Base-by-base conservation (phyloP, 1,139 yeast genomes). In the Pichia terricola region DNA sequence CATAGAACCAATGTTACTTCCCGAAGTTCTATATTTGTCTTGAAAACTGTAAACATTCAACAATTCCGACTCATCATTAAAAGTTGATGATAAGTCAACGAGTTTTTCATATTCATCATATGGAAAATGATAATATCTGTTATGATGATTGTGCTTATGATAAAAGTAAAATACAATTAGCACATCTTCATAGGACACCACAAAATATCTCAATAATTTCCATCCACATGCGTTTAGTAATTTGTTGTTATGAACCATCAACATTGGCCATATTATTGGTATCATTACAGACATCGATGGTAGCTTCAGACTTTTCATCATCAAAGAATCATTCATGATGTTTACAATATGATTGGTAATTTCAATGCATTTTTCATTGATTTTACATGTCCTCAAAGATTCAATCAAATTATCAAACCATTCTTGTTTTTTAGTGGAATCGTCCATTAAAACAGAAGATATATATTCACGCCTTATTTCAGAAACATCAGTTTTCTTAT, bases 191-290 rank as follows among this genome's bases (percentile, higher is more conserved):
- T 40, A 34, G 1, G 40, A n/a, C 3, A 16, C 27, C 25, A 39
- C 35, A 27, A 39, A 38, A 16, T 39, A 38, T 35, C 46, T 43
- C 9, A 49, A 40, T 25, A 49, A 40, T 35, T 39, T 40, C 28
- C 38, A 43, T 6, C 45, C 52, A 37, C 47, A 41, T 4, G 47
- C 45, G 10, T 30, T 37, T 4, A 49, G 41, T 4, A 38, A 33
- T 35, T 30, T 26, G 33, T 38, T 25, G 11, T 40, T 32, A 16
- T 16, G 22, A 5, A 42, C 34, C 40, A 35, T 39, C 10, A 46
- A 28, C 41, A 46, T 37, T 32, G 47, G 49, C 49, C 49, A 46
- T 3, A 44, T 28, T 3, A 40, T 36, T 3, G 44, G 47, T 1
- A 46, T 40, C 3, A 45, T 25, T 2, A 27, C 16, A 3, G 34